Base-by-base conservation (phyloP, 2,329 filamentous ascomycete species). In the Diaporthe longicolla region DNA sequence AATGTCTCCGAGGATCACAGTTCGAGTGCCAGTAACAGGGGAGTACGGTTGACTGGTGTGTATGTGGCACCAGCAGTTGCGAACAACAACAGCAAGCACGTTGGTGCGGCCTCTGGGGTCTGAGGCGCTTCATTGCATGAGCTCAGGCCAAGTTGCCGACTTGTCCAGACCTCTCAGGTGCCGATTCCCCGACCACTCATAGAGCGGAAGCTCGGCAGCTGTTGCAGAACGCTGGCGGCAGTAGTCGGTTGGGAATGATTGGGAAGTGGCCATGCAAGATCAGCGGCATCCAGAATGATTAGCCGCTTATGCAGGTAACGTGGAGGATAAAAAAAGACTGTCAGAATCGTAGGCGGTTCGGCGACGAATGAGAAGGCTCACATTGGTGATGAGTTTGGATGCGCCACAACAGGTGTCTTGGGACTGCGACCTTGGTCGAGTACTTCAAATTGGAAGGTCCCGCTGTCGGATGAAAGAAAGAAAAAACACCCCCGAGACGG, bases 251-350 rank as follows among this genome's bases (percentile, higher is more conserved):
- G n/a, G 21, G 54, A 24, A 68, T 68, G 63, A 68, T 68, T 68
- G 63, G 63, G 48, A 15, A 48, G 21, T 54, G 63, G 17, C 21
- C 29, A 68, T 68, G 63, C 45, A 40, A 21, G 63, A 40, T 54
- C 63, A 54, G 63, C 63, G 63, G 63, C 63, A 68, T 54, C 48
- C 48, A 15, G 70, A 63, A 43, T 50, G 32, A 55, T 19, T 63
- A 54, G 57, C 45, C 70, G 57, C 57, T 52, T 45, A 13, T 45
- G 70, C 57, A 63, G 58, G 57, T 24, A 50, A 17, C 24, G 57
- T 71, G 70, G 70, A 43, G 52, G 70, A n/a, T 71, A 71, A 63
- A 71, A 71, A 63, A 71, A 71, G 70, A 71, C 32, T 29, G 35
- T 50, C 32, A 45, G 32, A 19, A 45, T 55, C 24, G 45, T 71